Conservation (phyloP, 2,329 filamentous ascomycete genomes). For the Stachybotrys elegans region DNA sequence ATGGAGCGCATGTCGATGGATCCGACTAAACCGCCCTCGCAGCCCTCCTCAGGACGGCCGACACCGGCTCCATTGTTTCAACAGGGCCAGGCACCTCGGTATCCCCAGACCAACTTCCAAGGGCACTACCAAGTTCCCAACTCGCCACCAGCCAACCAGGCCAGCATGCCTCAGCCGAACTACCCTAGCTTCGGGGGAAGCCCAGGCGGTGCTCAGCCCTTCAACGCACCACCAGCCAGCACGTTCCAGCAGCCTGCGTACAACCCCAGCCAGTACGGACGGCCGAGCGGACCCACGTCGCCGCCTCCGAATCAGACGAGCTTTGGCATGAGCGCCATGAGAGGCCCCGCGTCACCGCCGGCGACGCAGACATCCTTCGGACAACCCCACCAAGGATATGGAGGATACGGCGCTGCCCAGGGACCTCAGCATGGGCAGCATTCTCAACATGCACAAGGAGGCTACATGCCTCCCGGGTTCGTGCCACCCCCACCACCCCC, state of each 20-base stretch:
- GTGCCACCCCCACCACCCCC: slow-evolving; percentile 61
- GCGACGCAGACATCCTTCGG: slow-evolving; percentile 51
- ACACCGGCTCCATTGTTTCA: slow-evolving; percentile 45
- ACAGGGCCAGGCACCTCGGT: slow-evolving; percentile 39
- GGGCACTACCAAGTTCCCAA: slow-evolving; percentile 54
- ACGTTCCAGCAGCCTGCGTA: slow-evolving; percentile 48
- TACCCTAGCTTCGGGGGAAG: slow-evolving; percentile 34
- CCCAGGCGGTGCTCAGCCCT: slow-evolving; percentile 13
- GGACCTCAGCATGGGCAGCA: slow-evolving; percentile 27
- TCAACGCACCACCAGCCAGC: slow-evolving; percentile 32
- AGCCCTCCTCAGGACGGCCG: slow-evolving; percentile 16
- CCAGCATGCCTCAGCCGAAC: slow-evolving; percentile 32
- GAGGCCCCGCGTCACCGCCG: slow-evolving; percentile 47
- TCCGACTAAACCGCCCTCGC: slow-evolving; percentile 32
- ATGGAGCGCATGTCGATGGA: slow-evolving; percentile 97
- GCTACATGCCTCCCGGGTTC: slow-evolving; percentile 51
- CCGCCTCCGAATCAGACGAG: slow-evolving; percentile 58
- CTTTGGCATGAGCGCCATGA: slow-evolving; percentile 35
- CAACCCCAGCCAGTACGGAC: slow-evolving; percentile 55
- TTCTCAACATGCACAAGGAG: slow-evolving; percentile 32
- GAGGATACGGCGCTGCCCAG: slow-evolving; percentile 22
- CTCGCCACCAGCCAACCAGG: slow-evolving; percentile 40
- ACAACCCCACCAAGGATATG: slow-evolving; percentile 31
- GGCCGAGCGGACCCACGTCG: slow-evolving; percentile 52
- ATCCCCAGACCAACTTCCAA: slow-evolving; percentile 48